These are phyloP conservation scores for Aspergillus sp. DNA, from an alignment of 2,329 filamentous ascomycete genomes.

Conservation along the genomic window DNA sequence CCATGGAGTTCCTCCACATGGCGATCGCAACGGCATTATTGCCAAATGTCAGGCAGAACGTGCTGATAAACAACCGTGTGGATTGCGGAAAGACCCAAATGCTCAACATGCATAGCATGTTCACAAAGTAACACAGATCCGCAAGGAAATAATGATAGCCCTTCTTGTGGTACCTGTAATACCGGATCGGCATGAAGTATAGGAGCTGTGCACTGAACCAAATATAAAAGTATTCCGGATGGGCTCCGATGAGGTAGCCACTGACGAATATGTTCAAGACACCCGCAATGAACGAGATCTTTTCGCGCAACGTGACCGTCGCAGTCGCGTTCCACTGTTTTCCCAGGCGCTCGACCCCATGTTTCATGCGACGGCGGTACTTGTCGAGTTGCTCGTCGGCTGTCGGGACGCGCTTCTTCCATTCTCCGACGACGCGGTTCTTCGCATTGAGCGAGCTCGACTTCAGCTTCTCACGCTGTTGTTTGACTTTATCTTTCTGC, in stretches of 20 bases:
- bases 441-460: constrained; percentile 74
- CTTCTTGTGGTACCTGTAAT: constrained; percentile 83
- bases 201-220: constrained; percentile 88
- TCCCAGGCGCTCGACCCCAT: constrained; percentile 82
- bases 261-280: constrained; percentile 98
- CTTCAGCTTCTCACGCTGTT: constrained; percentile 77
- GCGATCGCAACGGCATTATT: constrained; percentile 98
- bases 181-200: constrained; percentile 97
- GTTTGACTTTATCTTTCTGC: constrained; percentile 81
- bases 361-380: constrained; percentile 83
- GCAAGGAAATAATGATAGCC: constrained; percentile 97
- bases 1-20: constrained; percentile 98
- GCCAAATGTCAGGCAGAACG: constrained; percentile 88
- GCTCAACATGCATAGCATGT: constrained; percentile 75
- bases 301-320: constrained; percentile 84
- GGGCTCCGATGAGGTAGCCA: constrained; percentile 86
- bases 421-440: constrained; percentile 88
- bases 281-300: constrained; percentile 92
- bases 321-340: constrained; percentile 86
- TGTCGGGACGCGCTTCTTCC: constrained; percentile 79
- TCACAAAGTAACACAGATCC: constrained; percentile 98
- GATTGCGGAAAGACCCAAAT: constrained; percentile 90
- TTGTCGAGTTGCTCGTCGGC: constrained; percentile 91
- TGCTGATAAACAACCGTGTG: constrained; percentile 86
- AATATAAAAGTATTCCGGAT: constrained; percentile 79